Evolutionary conservation across 2,329 filamentous ascomycete genomes (phyloP).

Genomic region (Alternaria novae-zelandiae): DNA sequence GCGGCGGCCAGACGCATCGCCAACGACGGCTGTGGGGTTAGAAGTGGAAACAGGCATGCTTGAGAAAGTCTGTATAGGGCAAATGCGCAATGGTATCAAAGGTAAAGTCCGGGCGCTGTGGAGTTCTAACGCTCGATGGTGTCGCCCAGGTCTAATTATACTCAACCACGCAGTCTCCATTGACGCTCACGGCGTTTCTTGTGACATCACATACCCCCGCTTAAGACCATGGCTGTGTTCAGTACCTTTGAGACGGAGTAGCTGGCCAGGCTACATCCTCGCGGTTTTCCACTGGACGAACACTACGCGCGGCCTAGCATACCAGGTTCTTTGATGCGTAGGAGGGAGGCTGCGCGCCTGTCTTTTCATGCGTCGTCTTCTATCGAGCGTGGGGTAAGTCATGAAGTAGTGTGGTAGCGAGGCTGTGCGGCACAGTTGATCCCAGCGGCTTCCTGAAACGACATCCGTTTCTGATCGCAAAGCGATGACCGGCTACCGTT

Average conservation of each 20-base stretch:
- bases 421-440: constrained; percentile 1
- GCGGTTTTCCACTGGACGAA: neutral
- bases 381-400: neutral
- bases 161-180: neutral
- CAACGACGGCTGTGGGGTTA: neutral
- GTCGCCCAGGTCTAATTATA: neutral
- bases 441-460: neutral
- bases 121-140: neutral
- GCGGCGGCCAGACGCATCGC: neutral
- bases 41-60: neutral
- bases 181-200: rapidly evolving
- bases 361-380: neutral
- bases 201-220: neutral
- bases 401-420: neutral
- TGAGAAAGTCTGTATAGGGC: neutral
- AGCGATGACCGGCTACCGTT: neutral
- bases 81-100: neutral
- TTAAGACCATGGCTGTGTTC: neutral
- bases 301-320: neutral
- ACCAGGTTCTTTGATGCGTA: neutral
- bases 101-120: neutral
- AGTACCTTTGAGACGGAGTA: neutral
- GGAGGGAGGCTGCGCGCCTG: neutral
- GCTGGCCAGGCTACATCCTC: neutral
- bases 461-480: neutral